Evolutionary conservation across 1,139 yeast species (phyloP), one percentile per base, ranked within the genome.

Genomic region (Suhomyces bribrorum): DNA sequence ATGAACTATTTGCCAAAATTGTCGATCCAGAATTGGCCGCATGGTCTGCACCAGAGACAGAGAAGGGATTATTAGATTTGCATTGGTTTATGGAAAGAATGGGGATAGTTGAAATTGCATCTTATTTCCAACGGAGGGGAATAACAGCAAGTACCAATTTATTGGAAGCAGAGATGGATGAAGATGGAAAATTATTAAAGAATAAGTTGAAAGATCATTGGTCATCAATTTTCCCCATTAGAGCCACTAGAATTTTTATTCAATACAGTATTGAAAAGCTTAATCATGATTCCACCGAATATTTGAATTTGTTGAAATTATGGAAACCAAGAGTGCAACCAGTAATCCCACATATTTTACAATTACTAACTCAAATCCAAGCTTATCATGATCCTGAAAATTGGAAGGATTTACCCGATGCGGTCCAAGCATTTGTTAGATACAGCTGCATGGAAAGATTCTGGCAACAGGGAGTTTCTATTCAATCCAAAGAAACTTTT

Each of bases 21-120:
- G 98, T 92, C 3, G 97, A 90, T 57, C 96, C 96, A 0, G 97
- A 92, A 51, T 67, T 94, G 34, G 67, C 77, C 25, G 94, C 96
- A 0, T 94, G 99, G 99, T 83, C 92, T 1, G 88, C 90, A 36
- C 92, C 92, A 12, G 83, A 81, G 13, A 90, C 97, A 0, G 89
- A 88, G 50, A 87, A 87, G 53, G 97, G 97, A 0, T 66, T 92
- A 27, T 72, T 83, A 59, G 95, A 92, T 54, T 70, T 94, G 36
- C 96, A 88, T 48, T 90, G 97, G 97, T 94, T 94, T 53, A 90
- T 92, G 97, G 97, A 90, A 61, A 77, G 97, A 52, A 76, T 94
- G 40, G 98, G 98, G 3, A 87, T 94, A 37, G 97, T 89, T 3
- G 82, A 82, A 57, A 92, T 94, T 54, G 96, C 97, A 0, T 85